Evolutionary conservation across 495 filamentous ascomycete genomes (phyloP), one percentile per base, ranked within the genome.

Genomic region (Penicillium tannophilum): DNA sequence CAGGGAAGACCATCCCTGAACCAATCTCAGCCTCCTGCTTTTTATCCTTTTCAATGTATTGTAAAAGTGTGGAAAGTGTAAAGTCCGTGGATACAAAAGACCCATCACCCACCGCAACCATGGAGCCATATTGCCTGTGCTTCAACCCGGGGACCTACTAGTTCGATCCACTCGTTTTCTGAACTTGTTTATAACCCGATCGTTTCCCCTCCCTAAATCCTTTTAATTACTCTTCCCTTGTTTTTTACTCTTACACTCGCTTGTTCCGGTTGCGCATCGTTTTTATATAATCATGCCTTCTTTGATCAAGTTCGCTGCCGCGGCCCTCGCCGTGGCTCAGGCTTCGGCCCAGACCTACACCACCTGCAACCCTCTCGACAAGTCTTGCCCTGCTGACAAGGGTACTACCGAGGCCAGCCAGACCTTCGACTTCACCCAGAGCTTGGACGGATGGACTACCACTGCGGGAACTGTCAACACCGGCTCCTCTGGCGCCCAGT

Each of bases 401-500:
- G 63, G 63, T 41, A 17, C 53, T 17, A 62, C 63, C 31, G 52
- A 62, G 49, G 50, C 56, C 3, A 39, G 35, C 30, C 49, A 54
- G 35, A 53, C 17, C 59, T 65, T 65, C 42, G 33, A 42, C 42
- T 53, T 52, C 45, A 49, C 51, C 35, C 31, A 60, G 60, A 31
- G 24, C 31, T 47, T 55, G 10, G 17, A 59, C 51, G 24, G 46
- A n/a, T 94, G 88, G 83, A 85, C 80, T 56, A 82, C 80, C 49
- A 85, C 82, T n/a, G 79, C 81, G 24, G 82, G 84, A 56, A 63
- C 70, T 6, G 76, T 91, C 56, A 74, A 61, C 31, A 78, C 76
- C 31, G 62, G 65, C 23, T 69, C 82, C 49, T 62, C 80, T 14
- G 88, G 88, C 36, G 88, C 86, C 33, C 82, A 80, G 53, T 90